Evolutionary conservation across 1,284 basidiomycete species (phyloP).

Genomic region (Naganishia sp.): DNA sequence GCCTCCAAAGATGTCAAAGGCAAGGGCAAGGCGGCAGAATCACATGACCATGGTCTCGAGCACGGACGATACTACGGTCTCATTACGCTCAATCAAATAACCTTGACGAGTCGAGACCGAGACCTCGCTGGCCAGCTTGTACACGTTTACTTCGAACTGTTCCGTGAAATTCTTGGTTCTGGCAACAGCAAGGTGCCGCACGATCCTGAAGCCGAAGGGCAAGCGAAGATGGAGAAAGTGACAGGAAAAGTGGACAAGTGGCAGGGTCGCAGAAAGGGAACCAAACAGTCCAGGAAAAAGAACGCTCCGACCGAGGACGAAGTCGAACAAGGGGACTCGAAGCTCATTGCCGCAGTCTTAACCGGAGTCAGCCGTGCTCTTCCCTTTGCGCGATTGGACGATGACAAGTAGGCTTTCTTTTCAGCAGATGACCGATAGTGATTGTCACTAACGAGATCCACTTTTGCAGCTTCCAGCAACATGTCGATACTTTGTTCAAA

Average conservation of each 20-base stretch:
- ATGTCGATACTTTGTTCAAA: conserved; percentile 91
- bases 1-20: conserved; percentile 56
- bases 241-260: conserved; percentile 55
- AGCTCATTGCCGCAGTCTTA: conserved; percentile 84
- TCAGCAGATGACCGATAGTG: conserved; percentile 27
- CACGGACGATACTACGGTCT: conserved; percentile 87
- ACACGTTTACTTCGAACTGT: conserved; percentile 93
- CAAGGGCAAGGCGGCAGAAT: conserved; percentile 43
- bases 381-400: conserved; percentile 78
- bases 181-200: conserved; percentile 51
- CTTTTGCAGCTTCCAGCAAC: conserved; percentile 69
- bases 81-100: conserved; percentile 92
- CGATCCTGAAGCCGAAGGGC: conserved; percentile 49
- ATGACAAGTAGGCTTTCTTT: conserved; percentile 61
- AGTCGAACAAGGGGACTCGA: conserved; percentile 77
- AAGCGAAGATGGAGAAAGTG: conserved; percentile 49
- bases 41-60: conserved; percentile 57
- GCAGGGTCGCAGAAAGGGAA: conserved; percentile 51
- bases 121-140: conserved; percentile 81
- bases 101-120: conserved; percentile 71
- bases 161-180: conserved; percentile 78
- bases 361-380: conserved; percentile 94
- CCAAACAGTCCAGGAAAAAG: conserved; percentile 43
- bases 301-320: conserved; percentile 57
- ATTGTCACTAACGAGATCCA: conserved; percentile 33